Conservation (phyloP, 1,139 yeast genomes). For the Eremothecium cymbalariae region DNA sequence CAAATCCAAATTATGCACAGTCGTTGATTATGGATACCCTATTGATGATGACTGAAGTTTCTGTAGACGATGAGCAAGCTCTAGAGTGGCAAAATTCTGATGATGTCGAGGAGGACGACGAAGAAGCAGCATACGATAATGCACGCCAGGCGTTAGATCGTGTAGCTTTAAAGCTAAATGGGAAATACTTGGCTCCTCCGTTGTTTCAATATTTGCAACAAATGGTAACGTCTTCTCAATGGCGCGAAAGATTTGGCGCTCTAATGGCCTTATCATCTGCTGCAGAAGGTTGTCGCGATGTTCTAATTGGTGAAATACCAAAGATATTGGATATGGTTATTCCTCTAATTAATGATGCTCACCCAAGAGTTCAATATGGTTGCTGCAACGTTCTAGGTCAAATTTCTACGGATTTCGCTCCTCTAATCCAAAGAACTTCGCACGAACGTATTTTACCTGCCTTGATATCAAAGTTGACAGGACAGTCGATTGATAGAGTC, state of each 20-base stretch:
- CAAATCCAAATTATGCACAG: slow-evolving; percentile 63
- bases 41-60: slow-evolving; percentile 87
- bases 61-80: slow-evolving; percentile 72
- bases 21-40: slow-evolving; percentile 67
- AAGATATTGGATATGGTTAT: slow-evolving; percentile 73
- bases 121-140: slow-evolving; percentile 80
- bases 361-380: slow-evolving; percentile 93
- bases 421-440: slow-evolving; percentile 70
- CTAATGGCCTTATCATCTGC: slow-evolving; percentile 94
- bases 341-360: slow-evolving; percentile 74
- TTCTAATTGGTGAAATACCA: slow-evolving; percentile 73
- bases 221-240: slow-evolving; percentile 63
- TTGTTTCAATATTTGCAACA: slow-evolving; percentile 79
- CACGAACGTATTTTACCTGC: slow-evolving; percentile 81
- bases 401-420: slow-evolving; percentile 96
- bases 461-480: slow-evolving; percentile 68
- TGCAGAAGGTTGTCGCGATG: slow-evolving; percentile 95
- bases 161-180: slow-evolving; percentile 74
- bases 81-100: slow-evolving; percentile 83
- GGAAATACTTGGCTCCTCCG: slow-evolving; percentile 75
- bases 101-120: slow-evolving; percentile 73
- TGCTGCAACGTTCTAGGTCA: slow-evolving; percentile 96
- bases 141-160: slow-evolving; percentile 93
- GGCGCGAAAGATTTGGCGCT: slow-evolving; percentile 97
- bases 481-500: slow-evolving; percentile 72